Base-by-base conservation (phyloP, 106 monocot genomes). In the Hemerocallis citrina region DNA sequence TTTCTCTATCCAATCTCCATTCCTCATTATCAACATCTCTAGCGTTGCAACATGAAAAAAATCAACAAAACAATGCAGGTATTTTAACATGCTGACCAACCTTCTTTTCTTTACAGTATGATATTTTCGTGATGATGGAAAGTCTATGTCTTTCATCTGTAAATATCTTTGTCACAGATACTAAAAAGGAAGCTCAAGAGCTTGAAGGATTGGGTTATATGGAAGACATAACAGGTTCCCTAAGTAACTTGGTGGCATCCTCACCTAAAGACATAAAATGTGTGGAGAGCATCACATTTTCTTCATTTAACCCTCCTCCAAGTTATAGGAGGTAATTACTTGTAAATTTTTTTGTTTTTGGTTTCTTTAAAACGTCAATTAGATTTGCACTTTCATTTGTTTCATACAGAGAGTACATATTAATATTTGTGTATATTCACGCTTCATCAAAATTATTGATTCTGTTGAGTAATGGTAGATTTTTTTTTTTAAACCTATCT, bases 221-320 rank as follows among this genome's bases (percentile, higher is more conserved):
- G 83, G 98, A 88, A 37, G 92, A 98, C 48, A 73, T 72, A 35
- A 30, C 84, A 35, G 61, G 75, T 60, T 79, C 85, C 22, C 62
- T 92, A 47, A 30, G 66, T 34, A 82, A 86, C 70, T 68, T 92
- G 56, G 31, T 80, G 21, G 25, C 67, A 28, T 56, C 77, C 25
- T 71, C 74, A 51, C 56, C 60, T 31, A 70, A 74, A 46, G 85
- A 88, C 31, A 68, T 98, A 33, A 77, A 75, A 63, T 98, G 92
- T 57, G 43, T 85, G 32, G 88, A 85, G 30, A 88, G 72, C 67
- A 73, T 98, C 55, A 72, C 79, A 39, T 92, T 88, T 79, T 98
- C 98, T 68, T 88, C 98, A 28, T 88, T 98, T 37, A 98, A 98
- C 52, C 98, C 98, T 68, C 88, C 98, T 77, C 98, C 91, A 48